phyloP scores from a whole-genome alignment of 805 yeast species.

The Spathaspora sp. region DNA sequence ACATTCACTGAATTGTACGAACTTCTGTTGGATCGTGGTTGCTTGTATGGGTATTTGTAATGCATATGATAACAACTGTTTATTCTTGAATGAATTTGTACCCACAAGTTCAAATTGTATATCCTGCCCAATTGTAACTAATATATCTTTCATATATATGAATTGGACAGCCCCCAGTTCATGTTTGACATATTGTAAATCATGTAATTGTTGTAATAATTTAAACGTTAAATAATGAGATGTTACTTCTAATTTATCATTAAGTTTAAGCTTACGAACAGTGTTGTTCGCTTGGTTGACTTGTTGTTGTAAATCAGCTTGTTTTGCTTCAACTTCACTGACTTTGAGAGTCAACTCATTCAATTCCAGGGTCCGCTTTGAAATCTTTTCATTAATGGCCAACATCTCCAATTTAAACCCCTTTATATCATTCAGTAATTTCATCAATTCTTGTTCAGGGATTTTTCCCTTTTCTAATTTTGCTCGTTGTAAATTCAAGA shows the following conservation, averaged over 20 bases:
- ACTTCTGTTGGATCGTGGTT: constrained; percentile 6
- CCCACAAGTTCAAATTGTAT: background rate
- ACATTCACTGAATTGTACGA: constrained; percentile 12
- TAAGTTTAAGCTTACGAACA: background rate
- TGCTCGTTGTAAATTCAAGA: background rate
- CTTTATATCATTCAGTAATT: constrained; percentile 12
- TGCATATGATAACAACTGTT: constrained; percentile 6
- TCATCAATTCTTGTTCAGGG: constrained; percentile 7
- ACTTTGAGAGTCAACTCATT: background rate
- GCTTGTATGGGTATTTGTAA: background rate
- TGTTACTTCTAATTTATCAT: background rate
- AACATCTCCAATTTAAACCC: constrained; percentile 1
- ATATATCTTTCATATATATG: constrained; percentile 1
- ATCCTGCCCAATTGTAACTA: too few species aligned
- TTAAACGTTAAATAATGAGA: background rate
- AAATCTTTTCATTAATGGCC: background rate
- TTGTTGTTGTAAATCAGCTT: background rate
- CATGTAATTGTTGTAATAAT: background rate
- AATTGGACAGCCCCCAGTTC: background rate
- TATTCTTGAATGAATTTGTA: constrained; percentile 7
- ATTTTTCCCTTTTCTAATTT: background rate
- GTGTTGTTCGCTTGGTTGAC: background rate
- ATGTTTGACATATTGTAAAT: constrained; percentile 4
- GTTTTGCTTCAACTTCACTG: background rate
- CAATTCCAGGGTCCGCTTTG: background rate